Evolutionary conservation across 1,139 yeast species (phyloP), one percentile per base, ranked within the genome.

Genomic region (Debaryomyces robertsiae): DNA sequence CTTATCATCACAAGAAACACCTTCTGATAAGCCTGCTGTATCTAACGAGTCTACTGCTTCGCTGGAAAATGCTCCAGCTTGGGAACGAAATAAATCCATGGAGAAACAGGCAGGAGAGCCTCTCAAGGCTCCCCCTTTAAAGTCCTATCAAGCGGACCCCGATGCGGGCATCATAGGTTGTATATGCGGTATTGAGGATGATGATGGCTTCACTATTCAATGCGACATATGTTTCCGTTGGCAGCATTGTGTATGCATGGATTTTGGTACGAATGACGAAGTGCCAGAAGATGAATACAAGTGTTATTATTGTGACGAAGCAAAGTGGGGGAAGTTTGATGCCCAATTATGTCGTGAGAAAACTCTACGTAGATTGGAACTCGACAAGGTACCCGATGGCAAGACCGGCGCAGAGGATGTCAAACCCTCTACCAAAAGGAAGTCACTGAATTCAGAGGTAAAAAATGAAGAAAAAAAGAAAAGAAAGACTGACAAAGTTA

Each of bases 191-290:
- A 81, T 75, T 49, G 89, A 83, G 43, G 96, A 91, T 49, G 98
- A 91, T 61, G 98, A 91, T 57, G 97, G 97, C 1, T 89, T 88
- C 60, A 90, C 97, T 1, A 86, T 91, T 46, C 97, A 90, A 61
- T 91, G 98, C 66, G 96, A 90, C 58, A 75, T 80, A 35, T 91
- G 98, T 61, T 84, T 79, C 61, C 79, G 96, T 47, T 91, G 97
- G 97, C 96, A 90, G 58, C 98, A 91, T 65, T 91, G 95, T 33
- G 73, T 80, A 17, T 91, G 98, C 63, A 89, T 88, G 79, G 87
- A 86, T 6, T 87, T 85, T 49, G 73, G 72, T 39, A 77, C 84
- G 36, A 82, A 78, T 44, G 85, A 79, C 25, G 82, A 84, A 43
- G 94, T 84, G 0, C 96, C 96, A 0, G 96, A 88, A 46, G 82